Evolutionary conservation across 2,329 filamentous ascomycete species (phyloP).

Genomic region (Neoscytalidium dimidiatum): DNA sequence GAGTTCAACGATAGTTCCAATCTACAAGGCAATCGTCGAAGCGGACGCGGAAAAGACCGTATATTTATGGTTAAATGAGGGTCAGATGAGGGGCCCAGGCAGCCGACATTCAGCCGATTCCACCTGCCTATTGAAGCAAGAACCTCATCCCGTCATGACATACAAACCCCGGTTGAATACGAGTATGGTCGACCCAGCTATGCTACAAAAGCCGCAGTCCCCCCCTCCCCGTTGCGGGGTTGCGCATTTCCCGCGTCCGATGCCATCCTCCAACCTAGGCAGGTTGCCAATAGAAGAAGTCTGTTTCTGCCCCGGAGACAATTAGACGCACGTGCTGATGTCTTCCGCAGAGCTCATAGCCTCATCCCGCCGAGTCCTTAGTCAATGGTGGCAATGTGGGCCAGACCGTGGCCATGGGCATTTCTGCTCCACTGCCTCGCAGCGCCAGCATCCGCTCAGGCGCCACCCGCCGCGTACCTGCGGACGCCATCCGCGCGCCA

Average conservation of each 20-base stretch:
- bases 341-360: not conserved
- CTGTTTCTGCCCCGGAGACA: not conserved
- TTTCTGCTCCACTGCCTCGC: not conserved
- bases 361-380: not conserved
- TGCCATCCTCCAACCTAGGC: not conserved
- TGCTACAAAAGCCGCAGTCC: not conserved
- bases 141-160: not conserved
- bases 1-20: no score
- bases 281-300: not conserved
- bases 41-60: no score
- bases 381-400: not conserved
- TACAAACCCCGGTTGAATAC: not conserved
- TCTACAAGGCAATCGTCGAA: no score
- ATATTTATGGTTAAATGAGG: no score
- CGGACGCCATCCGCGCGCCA: constrained; percentile 22
- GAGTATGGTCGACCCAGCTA: not conserved
- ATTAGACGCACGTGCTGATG: not conserved
- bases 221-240: not conserved
- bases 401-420: not conserved
- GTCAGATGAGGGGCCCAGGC: no score
- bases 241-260: not conserved
- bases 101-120: no score
- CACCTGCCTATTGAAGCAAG: not conserved
- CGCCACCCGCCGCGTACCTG: constrained; percentile 21
- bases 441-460: not conserved